Base-by-base conservation (phyloP, 2,329 filamentous ascomycete species). In the Cladosporium sp. region DNA sequence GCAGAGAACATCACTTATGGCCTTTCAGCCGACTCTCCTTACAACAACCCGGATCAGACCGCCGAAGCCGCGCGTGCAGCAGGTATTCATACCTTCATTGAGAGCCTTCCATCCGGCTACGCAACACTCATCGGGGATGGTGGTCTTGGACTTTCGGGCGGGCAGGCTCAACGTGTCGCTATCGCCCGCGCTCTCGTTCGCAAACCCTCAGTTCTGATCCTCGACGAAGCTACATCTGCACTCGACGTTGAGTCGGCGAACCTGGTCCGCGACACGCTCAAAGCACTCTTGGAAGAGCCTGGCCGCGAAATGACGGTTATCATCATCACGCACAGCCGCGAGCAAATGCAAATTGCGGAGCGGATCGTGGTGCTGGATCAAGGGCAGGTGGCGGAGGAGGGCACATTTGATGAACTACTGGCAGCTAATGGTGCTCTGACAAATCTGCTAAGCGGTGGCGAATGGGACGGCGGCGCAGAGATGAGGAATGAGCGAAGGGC, bases 221-320 rank as follows among this genome's bases (percentile, higher is more conserved):
- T 97, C 1, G 94, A 98, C 72, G 93, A 97, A 79, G 92, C 93
- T 0, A 97, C 93, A 0, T 91, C 88, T 30, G 90, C 90, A 0
- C 81, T 98, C 0, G 93, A 97, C 73, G 83, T 84, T 0, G 86
- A 89, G 70, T 89, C 85, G 47, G 88, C 91, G 0, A 83, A 83
- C 2, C 78, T 84, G 1, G 85, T 97, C 3, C 82, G 90, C 14
- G 78, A 84, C 10, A 89, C 89, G 0, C 82, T 96, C 49, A 77
- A 77, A 41, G 74, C 74, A 0, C 78, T 95, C 1, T 80, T 89
- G 14, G 68, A 71, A 0, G 68, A 66, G 15, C n/a, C 18, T 7
- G 58, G 68, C 21, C 71, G 70, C 64, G 72, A 68, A 34, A 85
- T 92, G 76, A 90, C 90, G 0, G 87, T 96, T 0, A 82, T 97